phyloP scores from a whole-genome alignment of 331 rosid genomes.

The Malus hybrid region DNA sequence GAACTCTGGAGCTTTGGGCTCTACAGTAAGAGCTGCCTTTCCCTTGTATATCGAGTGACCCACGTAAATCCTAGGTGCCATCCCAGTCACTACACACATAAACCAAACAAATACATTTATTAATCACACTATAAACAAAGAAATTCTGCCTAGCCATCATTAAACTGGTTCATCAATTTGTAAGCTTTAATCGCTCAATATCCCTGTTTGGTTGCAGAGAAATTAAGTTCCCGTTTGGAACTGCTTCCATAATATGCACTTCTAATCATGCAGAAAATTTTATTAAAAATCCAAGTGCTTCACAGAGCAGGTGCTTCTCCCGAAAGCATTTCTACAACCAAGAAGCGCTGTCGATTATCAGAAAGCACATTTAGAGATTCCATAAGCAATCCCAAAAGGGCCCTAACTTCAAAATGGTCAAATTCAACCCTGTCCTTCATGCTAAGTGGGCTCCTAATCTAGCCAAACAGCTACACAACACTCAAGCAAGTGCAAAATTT shows the following conservation, averaged over 20 bases:
- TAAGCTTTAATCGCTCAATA: neutral
- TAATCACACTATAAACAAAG: too few species aligned
- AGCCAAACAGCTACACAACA: neutral
- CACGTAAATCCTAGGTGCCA: too few species aligned
- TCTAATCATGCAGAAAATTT: neutral
- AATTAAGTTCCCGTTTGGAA: neutral
- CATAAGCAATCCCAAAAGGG: neutral
- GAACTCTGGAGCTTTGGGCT: slow-evolving; percentile 83
- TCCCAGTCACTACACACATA: too few species aligned
- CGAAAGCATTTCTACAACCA: neutral
- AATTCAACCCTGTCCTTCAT: neutral
- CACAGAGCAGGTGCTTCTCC: neutral
- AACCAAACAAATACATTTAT: too few species aligned
- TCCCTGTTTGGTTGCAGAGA: neutral
- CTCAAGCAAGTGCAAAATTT: neutral
- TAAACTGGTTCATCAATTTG: neutral
- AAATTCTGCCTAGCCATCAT: slow-evolving; percentile 1
- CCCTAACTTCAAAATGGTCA: neutral
- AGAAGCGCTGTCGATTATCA: neutral
- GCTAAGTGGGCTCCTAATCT: neutral
- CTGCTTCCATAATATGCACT: neutral
- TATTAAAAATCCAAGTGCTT: neutral
- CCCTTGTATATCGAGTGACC: too few species aligned
- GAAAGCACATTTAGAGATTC: neutral
- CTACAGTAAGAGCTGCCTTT: slow-evolving; percentile 70